Percentiles rank a stretch among this genome's conserved stretches.
phyloP scores from a whole-genome alignment of 2,329 filamentous ascomycete species.

The Aciculosporium take region DNA sequence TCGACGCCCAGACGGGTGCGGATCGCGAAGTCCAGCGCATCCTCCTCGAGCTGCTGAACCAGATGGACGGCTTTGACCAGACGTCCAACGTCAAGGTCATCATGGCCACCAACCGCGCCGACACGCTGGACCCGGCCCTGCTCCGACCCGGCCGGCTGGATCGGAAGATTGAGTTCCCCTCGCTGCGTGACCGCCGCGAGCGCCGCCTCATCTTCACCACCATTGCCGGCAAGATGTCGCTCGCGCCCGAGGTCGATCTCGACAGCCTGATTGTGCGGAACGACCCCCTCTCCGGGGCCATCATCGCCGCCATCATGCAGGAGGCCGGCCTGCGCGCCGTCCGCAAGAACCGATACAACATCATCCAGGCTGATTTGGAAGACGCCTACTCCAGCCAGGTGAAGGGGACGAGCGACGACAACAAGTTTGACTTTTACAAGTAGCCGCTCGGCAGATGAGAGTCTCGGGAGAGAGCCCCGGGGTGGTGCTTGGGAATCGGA shows the following conservation, averaged over 20 bases:
- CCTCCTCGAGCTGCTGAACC: conserved; percentile 88
- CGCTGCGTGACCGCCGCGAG: conserved; percentile 81
- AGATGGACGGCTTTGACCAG: conserved; percentile 99
- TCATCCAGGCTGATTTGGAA: conserved; percentile 92
- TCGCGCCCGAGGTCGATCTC: conserved; percentile 90
- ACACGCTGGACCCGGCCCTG: conserved; percentile 89
- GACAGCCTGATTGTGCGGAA: conserved; percentile 95
- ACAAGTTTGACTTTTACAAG: conserved; percentile 88
- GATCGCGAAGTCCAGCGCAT: conserved; percentile 98
- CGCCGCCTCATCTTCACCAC: conserved; percentile 92
- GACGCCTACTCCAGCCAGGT: conserved; percentile 96
- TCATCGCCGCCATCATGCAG: conserved; percentile 98
- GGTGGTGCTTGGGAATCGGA: too few species aligned
- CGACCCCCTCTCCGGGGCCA: conserved; percentile 83
- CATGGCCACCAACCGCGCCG: conserved; percentile 98
- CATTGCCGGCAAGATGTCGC: conserved; percentile 94
- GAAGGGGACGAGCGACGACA: conserved; percentile 55
- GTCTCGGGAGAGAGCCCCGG: neutral
- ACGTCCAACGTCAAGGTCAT: conserved; percentile 99
- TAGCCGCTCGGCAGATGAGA: conserved; percentile 26
- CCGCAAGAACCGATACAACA: conserved; percentile 97
- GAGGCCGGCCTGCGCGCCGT: conserved; percentile 90
- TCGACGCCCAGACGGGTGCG: conserved; percentile 95
- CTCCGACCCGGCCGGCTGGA: conserved; percentile 90
- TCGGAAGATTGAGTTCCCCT: conserved; percentile 98